Evolutionary conservation across 768 basidiomycete genomes (phyloP), one percentile per base, ranked within the genome.

Genomic region (Hygrocybe punicea): DNA sequence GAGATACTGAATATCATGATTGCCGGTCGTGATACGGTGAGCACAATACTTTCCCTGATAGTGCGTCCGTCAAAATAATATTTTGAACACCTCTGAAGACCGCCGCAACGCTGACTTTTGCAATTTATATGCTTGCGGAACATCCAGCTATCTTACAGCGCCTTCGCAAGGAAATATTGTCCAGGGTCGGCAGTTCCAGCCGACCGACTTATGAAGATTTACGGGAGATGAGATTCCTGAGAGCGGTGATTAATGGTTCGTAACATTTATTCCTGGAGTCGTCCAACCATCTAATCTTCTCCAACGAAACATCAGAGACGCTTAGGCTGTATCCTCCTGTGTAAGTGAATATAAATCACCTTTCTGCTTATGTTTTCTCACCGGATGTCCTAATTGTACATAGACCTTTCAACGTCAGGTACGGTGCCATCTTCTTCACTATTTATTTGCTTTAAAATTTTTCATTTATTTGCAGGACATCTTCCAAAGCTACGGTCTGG

Each of bases 21-120:
- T 24, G 83, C 83, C 25, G 82, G 80, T 8, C 73, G 81, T 21
- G 84, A 85, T 57, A 86, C 84, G 3, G 78, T 79, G 53, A n/a
- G 72, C 29, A 53, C 29, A 46, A 57, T 33, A 14, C 45, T n/a
- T 16, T 35, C 13, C 33, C 14, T 29, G 36, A 14, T 16, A 13
- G 14, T 46, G 3, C 10, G 13, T 44, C 6, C 24, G 29, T 42
- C 6, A 42, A 11, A 14, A 19, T 10, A 21, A 47, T 29, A 4
- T 29, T 4, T 29, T 29, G 8, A 29, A 4, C n/a, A 10, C 17
- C 39, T 45, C 4, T 10, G 3, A 44, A 80, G 78, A 81, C 78
- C 6, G 80, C 84, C 4, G 69, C 74, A 25, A 76, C 75, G 6
- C 70, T 85, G 46, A 83, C 83, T 0, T 83, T 79, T 64, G 76